Conservation (phyloP, 805 yeast species). For the Cyberlindnera sargentensis region DNA sequence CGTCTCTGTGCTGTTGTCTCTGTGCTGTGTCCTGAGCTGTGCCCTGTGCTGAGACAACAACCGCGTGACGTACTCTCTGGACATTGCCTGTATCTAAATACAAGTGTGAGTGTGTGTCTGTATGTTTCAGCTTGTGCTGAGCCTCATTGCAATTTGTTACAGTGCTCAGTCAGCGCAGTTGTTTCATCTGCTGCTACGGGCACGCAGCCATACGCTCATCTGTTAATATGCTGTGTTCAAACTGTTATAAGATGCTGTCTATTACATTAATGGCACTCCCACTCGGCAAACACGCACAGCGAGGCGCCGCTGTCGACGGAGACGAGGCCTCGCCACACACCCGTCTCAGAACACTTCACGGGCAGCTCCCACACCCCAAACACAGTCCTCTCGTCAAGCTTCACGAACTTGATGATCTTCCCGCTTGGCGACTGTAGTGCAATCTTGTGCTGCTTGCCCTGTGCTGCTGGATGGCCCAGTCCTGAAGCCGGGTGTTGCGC, state of each 20-base stretch:
- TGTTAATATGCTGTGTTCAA: no score
- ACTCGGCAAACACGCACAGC: conserved; percentile 88
- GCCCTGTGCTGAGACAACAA: no score
- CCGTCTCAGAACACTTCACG: conserved; percentile 60
- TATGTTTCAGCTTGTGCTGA: no score
- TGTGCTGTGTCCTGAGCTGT: background rate
- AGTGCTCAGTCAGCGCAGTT: no score
- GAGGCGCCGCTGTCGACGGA: conserved; percentile 69
- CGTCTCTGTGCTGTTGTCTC: background rate
- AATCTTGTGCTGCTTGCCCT: conserved; percentile 38
- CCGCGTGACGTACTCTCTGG: no score
- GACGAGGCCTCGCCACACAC: conserved; percentile 79
- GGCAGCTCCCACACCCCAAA: conserved; percentile 55
- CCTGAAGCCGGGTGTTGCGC: conserved; percentile 38
- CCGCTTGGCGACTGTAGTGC: conserved; percentile 86
- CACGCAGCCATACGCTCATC: no score
- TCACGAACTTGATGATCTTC: conserved; percentile 52
- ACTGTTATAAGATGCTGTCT: no score
- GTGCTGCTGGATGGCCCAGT: conserved; percentile 6
- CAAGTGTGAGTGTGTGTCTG: no score
- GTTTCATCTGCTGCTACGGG: no score
- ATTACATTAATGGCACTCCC: conserved; percentile 45
- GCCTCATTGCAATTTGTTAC: no score
- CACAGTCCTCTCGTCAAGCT: conserved; percentile 39
- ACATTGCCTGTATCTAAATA: no score